These are phyloP conservation scores for Wickerhamomyces sydowiorum DNA, from an alignment of 805 yeast genomes.

Conservation along the genomic window DNA sequence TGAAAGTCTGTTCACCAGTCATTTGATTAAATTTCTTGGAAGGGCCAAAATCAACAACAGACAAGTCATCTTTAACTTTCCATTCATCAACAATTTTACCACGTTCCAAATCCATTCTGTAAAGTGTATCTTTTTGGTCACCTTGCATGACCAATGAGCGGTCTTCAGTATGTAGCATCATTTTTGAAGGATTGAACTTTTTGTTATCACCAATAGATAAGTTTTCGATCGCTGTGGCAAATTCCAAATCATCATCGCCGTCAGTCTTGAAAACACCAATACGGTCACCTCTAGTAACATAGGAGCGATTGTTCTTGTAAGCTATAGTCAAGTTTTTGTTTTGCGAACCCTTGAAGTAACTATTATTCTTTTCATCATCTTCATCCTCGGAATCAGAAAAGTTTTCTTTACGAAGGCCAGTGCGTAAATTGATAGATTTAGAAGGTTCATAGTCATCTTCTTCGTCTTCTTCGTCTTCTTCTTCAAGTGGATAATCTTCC, in stretches of 20 bases:
- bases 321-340: constrained; percentile 73
- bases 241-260: constrained; percentile 46
- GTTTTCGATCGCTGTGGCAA: constrained; percentile 61
- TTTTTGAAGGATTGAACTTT: constrained; percentile 47
- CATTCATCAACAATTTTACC: constrained; percentile 89
- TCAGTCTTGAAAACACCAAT: constrained; percentile 74
- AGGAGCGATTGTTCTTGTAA: constrained; percentile 62
- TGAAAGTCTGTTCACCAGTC: constrained; percentile 65
- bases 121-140: constrained; percentile 41
- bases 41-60: constrained; percentile 60
- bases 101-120: constrained; percentile 70
- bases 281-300: constrained; percentile 71
- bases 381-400: constrained; percentile 32
- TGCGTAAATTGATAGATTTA: constrained; percentile 13
- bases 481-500: constrained; percentile 19
- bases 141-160: constrained; percentile 61
- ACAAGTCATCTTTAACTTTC: constrained; percentile 44
- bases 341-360: constrained; percentile 27
- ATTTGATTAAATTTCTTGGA: constrained; percentile 68
- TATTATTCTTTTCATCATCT: constrained; percentile 25
- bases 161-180: constrained; percentile 78
- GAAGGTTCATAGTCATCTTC: constrained; percentile 25
- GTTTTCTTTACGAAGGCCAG: constrained; percentile 16
- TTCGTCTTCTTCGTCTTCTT: constrained; percentile 26
- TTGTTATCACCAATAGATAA: constrained; percentile 44